Evolutionary conservation across 371 early-diverging fungal species (phyloP).

Genomic region (Chytridium lagenaria): DNA sequence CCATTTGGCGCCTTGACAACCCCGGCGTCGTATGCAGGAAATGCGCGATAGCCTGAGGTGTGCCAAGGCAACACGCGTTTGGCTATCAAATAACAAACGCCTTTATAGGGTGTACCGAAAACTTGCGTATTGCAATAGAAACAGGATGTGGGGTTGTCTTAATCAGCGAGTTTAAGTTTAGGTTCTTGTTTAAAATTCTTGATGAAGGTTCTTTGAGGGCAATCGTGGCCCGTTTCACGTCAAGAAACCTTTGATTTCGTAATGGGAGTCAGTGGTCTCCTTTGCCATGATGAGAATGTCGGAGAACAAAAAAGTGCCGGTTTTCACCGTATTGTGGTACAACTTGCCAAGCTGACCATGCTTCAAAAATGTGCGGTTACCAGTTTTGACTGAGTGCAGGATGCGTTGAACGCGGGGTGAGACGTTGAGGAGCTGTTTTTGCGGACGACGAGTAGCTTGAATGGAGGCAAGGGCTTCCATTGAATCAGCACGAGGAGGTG

Average conservation of each 20-base stretch:
- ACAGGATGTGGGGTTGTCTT: conserved; percentile 36
- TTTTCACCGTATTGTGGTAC: conserved; percentile 75
- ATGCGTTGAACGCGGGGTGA: background rate
- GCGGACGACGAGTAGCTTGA: background rate
- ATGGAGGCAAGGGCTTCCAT: background rate
- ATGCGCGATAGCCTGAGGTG: conserved; percentile 76
- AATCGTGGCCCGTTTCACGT: conserved; percentile 25
- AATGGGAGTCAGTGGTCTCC: conserved; percentile 21
- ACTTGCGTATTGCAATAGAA: conserved; percentile 69
- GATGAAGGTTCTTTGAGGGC: conserved; percentile 36
- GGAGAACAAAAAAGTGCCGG: conserved; percentile 78
- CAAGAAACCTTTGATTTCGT: conserved; percentile 34
- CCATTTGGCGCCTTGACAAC: conserved; percentile 77
- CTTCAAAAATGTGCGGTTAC: conserved; percentile 64
- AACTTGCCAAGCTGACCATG: conserved; percentile 82
- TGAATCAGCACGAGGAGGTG: background rate
- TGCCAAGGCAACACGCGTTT: conserved; percentile 71
- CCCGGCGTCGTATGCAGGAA: conserved; percentile 83
- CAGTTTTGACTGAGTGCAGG: background rate
- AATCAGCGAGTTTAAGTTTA: conserved; percentile 7
- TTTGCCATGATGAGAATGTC: conserved; percentile 81
- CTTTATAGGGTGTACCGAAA: conserved; percentile 70
- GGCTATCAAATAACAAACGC: conserved; percentile 78
- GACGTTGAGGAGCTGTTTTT: background rate
- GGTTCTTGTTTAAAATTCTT: background rate